Conservation (phyloP, 371 early-diverging fungal genomes). For the Mortierella polycephala region DNA sequence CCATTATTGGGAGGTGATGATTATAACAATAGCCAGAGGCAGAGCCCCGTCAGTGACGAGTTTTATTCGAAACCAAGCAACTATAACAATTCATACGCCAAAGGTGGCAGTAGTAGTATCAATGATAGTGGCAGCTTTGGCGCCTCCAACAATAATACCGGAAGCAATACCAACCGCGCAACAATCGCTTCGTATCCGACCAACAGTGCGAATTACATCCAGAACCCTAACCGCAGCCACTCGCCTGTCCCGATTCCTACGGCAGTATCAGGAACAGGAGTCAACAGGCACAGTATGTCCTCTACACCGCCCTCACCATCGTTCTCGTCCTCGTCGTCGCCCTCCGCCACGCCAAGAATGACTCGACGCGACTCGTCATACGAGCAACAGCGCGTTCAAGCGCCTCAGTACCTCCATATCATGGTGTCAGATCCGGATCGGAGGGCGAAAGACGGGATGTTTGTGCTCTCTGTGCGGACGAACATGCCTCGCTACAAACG, state of each 20-base stretch:
- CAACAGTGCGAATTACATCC: conserved; percentile 5
- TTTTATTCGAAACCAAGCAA: neutral
- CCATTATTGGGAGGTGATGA: conserved; percentile 6
- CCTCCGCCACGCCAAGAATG: neutral
- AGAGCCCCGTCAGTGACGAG: neutral
- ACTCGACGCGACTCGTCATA: conserved; percentile 36
- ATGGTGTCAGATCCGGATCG: conserved; percentile 42
- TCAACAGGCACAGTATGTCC: too few relatives aligned
- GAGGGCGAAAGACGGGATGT: conserved; percentile 48
- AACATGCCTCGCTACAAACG: conserved; percentile 52
- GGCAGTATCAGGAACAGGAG: conserved; percentile 1
- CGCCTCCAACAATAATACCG: neutral
- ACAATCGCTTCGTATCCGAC: neutral
- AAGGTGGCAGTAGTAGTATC: neutral
- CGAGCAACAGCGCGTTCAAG: conserved; percentile 47
- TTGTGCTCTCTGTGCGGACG: conserved; percentile 45
- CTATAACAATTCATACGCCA: conserved; percentile 7
- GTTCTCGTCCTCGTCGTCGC: too few relatives aligned
- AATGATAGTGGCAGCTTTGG: neutral
- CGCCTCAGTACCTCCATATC: conserved; percentile 48
- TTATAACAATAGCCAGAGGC: neutral
- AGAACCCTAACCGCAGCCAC: neutral
- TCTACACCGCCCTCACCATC: too few relatives aligned
- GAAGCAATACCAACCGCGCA: neutral
- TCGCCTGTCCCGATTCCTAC: conserved; percentile 11